Evolutionary conservation across 805 yeast genomes (phyloP).

Genomic region (Dipodascopsis uninucleata): DNA sequence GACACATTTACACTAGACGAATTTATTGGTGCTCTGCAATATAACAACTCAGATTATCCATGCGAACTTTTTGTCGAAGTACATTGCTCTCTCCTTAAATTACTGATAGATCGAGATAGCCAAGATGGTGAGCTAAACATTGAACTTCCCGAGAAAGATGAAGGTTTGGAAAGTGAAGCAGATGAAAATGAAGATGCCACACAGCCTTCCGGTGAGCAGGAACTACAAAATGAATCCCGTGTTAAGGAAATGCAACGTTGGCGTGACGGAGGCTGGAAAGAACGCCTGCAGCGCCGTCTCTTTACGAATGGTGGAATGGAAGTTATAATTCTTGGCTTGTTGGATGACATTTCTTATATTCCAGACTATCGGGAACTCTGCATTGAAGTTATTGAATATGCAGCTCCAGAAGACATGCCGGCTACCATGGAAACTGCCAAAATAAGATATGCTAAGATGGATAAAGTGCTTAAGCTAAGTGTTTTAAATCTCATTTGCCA

Average conservation of each 20-base stretch:
- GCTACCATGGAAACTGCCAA: slow-evolving; percentile 51
- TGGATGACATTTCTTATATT: slow-evolving; percentile 56
- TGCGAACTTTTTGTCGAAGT: slow-evolving; percentile 29
- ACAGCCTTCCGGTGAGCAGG: not conserved
- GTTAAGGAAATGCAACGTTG: slow-evolving; percentile 30
- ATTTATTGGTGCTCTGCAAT: slow-evolving; percentile 50
- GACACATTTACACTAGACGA: slow-evolving; percentile 80
- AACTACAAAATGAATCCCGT: slow-evolving; percentile 2
- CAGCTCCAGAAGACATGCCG: slow-evolving; percentile 51
- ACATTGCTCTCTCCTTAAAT: slow-evolving; percentile 26
- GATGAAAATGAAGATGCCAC: not conserved
- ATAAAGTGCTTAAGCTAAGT: slow-evolving; percentile 52
- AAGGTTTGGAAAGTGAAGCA: not conserved
- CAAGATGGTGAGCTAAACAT: slow-evolving; percentile 13
- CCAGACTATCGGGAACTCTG: slow-evolving; percentile 53
- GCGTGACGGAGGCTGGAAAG: slow-evolving; percentile 65
- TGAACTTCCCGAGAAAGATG: slow-evolving; percentile 9
- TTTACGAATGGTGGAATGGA: slow-evolving; percentile 88
- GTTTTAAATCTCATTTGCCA: slow-evolving; percentile 61
- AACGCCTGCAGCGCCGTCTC: slow-evolving; percentile 64
- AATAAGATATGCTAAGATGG: slow-evolving; percentile 54
- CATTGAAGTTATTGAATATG: slow-evolving; percentile 45
- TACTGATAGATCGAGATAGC: slow-evolving; percentile 15
- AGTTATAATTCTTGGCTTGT: slow-evolving; percentile 66
- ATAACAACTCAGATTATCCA: slow-evolving; percentile 14